Conservation (phyloP, 2,329 filamentous ascomycete species). For the Cytospora schulzeri region DNA sequence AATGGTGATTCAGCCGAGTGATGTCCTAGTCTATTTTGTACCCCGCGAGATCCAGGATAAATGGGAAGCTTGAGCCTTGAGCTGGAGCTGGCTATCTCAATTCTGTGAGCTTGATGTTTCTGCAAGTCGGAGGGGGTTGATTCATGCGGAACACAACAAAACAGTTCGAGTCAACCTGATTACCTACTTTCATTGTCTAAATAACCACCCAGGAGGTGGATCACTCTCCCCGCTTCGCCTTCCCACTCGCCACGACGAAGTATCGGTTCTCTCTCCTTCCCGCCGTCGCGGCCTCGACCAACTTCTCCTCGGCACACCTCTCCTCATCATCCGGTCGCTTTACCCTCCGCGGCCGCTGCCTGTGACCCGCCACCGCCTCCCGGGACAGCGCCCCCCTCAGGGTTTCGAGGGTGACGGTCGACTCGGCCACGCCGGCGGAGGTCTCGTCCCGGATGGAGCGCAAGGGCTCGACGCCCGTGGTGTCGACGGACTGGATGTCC, state of each 20-base stretch:
- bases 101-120: background rate
- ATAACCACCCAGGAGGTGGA: background rate
- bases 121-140: background rate
- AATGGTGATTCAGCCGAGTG: background rate
- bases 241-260: conserved; percentile 73
- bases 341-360: conserved; percentile 45
- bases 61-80: background rate
- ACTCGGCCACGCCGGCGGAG: conserved; percentile 51
- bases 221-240: conserved; percentile 30
- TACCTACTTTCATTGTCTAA: background rate
- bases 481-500: conserved; percentile 79
- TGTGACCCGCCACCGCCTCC: conserved; percentile 64
- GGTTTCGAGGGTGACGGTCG: conserved; percentile 60
- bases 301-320: conserved; percentile 30
- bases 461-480: conserved; percentile 71
- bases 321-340: conserved; percentile 20
- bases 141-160: background rate
- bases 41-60: background rate
- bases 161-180: background rate
- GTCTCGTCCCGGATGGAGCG: conserved; percentile 83
- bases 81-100: background rate
- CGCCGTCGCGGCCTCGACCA: conserved; percentile 37
- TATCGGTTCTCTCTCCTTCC: conserved; percentile 67
- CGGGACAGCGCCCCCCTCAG: conserved; percentile 57
- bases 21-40: background rate